phyloP scores from a whole-genome alignment of 1,139 yeast genomes.

The Saccharomycopsis crataegensis region DNA sequence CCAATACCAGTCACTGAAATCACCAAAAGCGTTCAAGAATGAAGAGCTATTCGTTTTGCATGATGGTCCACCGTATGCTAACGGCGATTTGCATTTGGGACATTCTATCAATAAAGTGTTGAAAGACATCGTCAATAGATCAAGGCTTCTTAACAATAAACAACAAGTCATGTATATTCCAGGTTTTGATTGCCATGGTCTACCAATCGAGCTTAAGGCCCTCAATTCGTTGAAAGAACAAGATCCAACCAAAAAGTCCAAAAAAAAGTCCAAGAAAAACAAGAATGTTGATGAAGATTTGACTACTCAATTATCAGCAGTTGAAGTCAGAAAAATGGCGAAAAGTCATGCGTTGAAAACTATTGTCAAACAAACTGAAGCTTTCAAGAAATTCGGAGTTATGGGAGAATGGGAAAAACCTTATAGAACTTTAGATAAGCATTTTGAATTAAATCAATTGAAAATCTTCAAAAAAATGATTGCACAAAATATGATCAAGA shows the following conservation, averaged over 20 bases:
- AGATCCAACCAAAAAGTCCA: constrained; percentile 21
- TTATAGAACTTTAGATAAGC: constrained; percentile 64
- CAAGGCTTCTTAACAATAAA: constrained; percentile 53
- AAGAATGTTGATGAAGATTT: constrained; percentile 27
- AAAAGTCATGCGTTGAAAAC: constrained; percentile 59
- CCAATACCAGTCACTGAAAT: constrained; percentile 33
- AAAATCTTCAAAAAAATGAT: constrained; percentile 61
- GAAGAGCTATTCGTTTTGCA: constrained; percentile 56
- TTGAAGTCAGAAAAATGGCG: constrained; percentile 59
- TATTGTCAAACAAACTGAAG: constrained; percentile 52
- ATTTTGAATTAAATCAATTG: constrained; percentile 70
- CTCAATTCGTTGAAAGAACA: constrained; percentile 35
- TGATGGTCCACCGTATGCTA: constrained; percentile 99
- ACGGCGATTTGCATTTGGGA: constrained; percentile 88
- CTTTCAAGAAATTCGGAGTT: constrained; percentile 65
- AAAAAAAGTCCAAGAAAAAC: constrained; percentile 31
- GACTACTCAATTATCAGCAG: constrained; percentile 27
- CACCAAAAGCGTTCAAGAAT: constrained; percentile 20
- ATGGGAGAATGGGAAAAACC: constrained; percentile 75
- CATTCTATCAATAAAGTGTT: constrained; percentile 86
- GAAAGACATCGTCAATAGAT: constrained; percentile 79
- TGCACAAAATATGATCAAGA: constrained; percentile 57
- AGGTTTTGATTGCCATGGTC: constrained; percentile 99
- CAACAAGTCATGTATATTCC: constrained; percentile 60
- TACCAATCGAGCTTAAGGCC: constrained; percentile 90